Evolutionary conservation across 2,329 filamentous ascomycete genomes (phyloP).

Genomic region (Chrysosporium keratinophilum): DNA sequence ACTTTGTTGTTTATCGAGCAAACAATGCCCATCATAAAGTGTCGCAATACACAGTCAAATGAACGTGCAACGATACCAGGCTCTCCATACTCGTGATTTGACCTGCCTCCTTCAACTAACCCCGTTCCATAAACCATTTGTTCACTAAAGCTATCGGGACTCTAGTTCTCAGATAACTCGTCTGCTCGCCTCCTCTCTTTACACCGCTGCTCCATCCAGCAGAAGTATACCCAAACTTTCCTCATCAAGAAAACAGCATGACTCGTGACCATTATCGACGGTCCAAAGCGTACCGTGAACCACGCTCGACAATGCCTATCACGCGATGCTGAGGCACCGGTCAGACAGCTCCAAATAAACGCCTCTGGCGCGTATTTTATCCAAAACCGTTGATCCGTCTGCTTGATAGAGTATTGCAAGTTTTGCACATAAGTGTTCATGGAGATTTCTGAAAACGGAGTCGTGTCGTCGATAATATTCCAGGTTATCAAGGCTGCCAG

Average conservation of each 20-base stretch:
- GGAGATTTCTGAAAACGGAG: neutral
- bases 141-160: neutral
- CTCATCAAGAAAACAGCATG: neutral
- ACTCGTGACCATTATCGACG: slow-evolving; percentile 4
- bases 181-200: neutral
- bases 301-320: slow-evolving; percentile 3
- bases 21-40: too few relatives aligned
- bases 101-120: too few relatives aligned
- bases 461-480: neutral
- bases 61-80: too few relatives aligned
- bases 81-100: too few relatives aligned
- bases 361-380: slow-evolving; percentile 7
- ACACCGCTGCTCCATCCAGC: neutral
- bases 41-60: too few relatives aligned
- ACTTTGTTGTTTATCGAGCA: too few relatives aligned
- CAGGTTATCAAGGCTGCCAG: slow-evolving; percentile 6
- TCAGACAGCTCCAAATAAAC: slow-evolving; percentile 11
- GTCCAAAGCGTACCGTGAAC: slow-evolving; percentile 9
- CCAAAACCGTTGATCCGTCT: slow-evolving; percentile 6
- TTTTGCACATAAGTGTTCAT: neutral
- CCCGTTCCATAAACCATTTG: neutral
- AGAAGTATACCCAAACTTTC: neutral
- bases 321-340: slow-evolving; percentile 4
- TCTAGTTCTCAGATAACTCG: neutral
- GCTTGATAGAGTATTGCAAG: neutral